These are phyloP conservation scores for Melastoma malabathricum DNA, from an alignment of 345 rosid species.

Conservation along the genomic window DNA sequence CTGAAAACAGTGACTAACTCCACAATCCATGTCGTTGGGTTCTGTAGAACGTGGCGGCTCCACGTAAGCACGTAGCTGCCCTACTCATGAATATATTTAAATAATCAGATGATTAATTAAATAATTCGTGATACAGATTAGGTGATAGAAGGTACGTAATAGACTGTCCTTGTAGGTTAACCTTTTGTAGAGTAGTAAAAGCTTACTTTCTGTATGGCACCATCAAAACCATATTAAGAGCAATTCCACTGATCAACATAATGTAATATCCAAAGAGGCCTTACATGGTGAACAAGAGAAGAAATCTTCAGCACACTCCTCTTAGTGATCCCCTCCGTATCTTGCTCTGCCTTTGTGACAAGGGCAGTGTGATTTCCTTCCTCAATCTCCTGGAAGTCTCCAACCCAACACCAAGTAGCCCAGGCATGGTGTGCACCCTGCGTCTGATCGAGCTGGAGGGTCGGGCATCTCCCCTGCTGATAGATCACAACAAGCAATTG, in stretches of 20 bases:
- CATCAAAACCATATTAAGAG: too few relatives aligned
- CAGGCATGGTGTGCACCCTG: slow-evolving; percentile 10
- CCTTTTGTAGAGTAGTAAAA: too few relatives aligned
- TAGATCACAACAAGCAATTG: slow-evolving; percentile 6
- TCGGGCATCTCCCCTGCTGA: slow-evolving; percentile 12
- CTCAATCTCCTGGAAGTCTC: slow-evolving; percentile 19
- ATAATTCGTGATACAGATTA: too few relatives aligned
- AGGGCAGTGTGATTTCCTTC: slow-evolving; percentile 13
- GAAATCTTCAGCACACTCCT: slow-evolving; percentile 11
- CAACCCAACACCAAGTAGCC: slow-evolving; percentile 11
- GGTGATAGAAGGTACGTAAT: too few relatives aligned
- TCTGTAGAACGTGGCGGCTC: too few relatives aligned
- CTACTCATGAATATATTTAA: too few relatives aligned
- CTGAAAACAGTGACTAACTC: too few relatives aligned
- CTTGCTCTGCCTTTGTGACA: slow-evolving; percentile 16
- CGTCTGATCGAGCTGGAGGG: slow-evolving; percentile 22
- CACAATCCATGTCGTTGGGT: too few relatives aligned
- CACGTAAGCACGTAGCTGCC: too few relatives aligned
- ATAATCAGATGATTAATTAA: too few relatives aligned
- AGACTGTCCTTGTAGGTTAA: too few relatives aligned
- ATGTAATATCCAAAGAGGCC: slow-evolving; percentile 25
- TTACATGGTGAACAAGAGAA: slow-evolving; percentile 13
- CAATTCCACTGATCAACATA: slow-evolving; percentile 8
- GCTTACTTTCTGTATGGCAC: too few relatives aligned
- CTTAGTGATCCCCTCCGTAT: slow-evolving; percentile 12